A percentile compares a stretch with the other conserved stretches of the same genome.
Conservation (phyloP, 2,329 filamentous ascomycete species). For the Claviceps quebecensis region DNA sequence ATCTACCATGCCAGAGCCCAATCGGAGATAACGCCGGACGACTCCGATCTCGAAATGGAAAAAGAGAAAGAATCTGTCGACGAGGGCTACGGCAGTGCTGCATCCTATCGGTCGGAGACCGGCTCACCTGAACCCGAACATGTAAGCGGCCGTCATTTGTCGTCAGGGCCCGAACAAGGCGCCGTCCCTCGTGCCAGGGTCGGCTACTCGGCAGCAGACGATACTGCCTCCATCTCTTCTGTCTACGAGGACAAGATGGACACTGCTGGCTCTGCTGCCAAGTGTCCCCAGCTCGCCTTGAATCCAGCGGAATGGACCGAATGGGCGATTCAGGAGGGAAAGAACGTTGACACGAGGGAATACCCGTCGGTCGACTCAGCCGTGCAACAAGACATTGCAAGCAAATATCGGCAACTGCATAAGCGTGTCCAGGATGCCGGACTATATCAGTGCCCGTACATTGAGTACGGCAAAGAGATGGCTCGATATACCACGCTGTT, state of each 20-base stretch:
- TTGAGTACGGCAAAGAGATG: conserved; percentile 43
- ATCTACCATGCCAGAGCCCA: conserved; percentile 11
- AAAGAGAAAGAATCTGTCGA: conserved; percentile 7
- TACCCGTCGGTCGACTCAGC: conserved; percentile 40
- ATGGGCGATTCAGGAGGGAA: conserved; percentile 20
- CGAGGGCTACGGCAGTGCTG: conserved; percentile 6
- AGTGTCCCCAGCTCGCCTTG: conserved; percentile 3
- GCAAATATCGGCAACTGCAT: conserved; percentile 43
- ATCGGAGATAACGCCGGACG: conserved; percentile 5
- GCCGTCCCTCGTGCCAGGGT: conserved; percentile 1
- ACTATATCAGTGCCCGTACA: conserved; percentile 44
- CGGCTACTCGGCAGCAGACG: neutral
- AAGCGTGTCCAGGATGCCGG: conserved; percentile 38
- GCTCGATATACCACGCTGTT: conserved; percentile 41
- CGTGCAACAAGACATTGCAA: conserved; percentile 39
- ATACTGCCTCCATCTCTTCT: neutral
- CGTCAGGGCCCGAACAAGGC: neutral
- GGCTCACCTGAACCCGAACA: conserved; percentile 2
- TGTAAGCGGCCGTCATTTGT: neutral
- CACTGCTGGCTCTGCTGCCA: neutral
- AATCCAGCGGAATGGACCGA: conserved; percentile 18
- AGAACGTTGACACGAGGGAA: conserved; percentile 19
- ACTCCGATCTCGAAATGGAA: conserved; percentile 6
- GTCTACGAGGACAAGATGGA: neutral
- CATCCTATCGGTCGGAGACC: conserved; percentile 4